A percentile compares a stretch with the other conserved stretches of the same genome.
phyloP scores from a whole-genome alignment of 345 rosid genomes.

The Aurinia saxatilis region DNA sequence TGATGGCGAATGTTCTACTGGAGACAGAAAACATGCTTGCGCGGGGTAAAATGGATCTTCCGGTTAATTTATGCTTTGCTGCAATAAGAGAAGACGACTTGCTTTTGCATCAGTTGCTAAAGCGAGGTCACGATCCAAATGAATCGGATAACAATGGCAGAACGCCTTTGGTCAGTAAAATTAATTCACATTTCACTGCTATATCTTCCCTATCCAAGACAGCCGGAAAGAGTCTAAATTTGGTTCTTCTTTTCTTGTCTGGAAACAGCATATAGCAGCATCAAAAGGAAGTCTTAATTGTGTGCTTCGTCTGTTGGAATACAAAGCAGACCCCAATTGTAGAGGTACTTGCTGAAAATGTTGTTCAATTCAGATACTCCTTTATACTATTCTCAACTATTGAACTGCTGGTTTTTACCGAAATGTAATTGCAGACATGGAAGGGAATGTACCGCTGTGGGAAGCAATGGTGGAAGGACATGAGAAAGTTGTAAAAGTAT shows the following conservation, averaged over 20 bases:
- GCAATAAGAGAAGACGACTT: slow-evolving; percentile 76
- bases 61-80: slow-evolving; percentile 66
- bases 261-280: slow-evolving; percentile 73
- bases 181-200: not conserved
- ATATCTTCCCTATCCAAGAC: not conserved
- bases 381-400: not conserved
- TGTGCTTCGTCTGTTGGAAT: slow-evolving; percentile 62
- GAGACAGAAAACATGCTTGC: slow-evolving; percentile 82
- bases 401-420: not conserved
- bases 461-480: slow-evolving; percentile 70
- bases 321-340: slow-evolving; percentile 56
- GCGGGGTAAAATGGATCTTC: slow-evolving; percentile 69
- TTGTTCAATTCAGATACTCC: not conserved
- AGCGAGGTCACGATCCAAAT: slow-evolving; percentile 76
- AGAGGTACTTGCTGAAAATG: slow-evolving; percentile 42
- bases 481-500: slow-evolving; percentile 38
- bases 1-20: slow-evolving; percentile 54
- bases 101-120: slow-evolving; percentile 65
- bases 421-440: slow-evolving; percentile 42
- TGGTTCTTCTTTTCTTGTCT: not conserved
- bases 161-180: slow-evolving; percentile 60
- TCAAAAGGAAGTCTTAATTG: slow-evolving; percentile 69
- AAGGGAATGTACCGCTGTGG: slow-evolving; percentile 76
- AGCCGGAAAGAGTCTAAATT: not conserved
- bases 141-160: slow-evolving; percentile 69